Evolutionary conservation across 495 filamentous ascomycete genomes (phyloP).

Genomic region (Symbiotaphrina buchneri): DNA sequence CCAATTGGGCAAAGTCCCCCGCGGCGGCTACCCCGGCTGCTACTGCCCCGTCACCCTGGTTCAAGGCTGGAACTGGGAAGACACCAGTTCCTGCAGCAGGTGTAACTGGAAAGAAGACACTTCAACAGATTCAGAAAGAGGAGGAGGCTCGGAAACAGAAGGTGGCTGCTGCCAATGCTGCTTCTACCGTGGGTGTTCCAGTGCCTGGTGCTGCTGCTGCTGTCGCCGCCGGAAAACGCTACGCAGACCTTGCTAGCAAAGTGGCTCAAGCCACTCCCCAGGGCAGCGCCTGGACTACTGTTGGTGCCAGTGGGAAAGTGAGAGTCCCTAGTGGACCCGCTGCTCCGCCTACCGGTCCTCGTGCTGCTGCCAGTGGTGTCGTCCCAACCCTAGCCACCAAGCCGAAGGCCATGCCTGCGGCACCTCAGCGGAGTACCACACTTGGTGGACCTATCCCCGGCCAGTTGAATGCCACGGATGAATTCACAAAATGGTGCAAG

Average conservation of each 20-base stretch:
- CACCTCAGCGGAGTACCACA: constrained; percentile 15
- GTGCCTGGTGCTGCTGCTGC: constrained; percentile 24
- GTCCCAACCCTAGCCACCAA: constrained; percentile 13
- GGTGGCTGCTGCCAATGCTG: constrained; percentile 26
- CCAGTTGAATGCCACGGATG: constrained; percentile 43
- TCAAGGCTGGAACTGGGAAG: constrained; percentile 40
- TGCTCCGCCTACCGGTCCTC: constrained; percentile 14
- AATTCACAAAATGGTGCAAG: constrained; percentile 86
- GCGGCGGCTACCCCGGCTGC: constrained; percentile 23
- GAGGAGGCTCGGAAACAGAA: constrained; percentile 72
- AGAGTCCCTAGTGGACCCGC: constrained; percentile 40
- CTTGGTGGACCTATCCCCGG: constrained; percentile 16
- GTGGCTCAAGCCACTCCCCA: constrained; percentile 16
- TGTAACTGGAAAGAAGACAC: constrained; percentile 54
- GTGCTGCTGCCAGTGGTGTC: constrained; percentile 31
- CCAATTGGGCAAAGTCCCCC: constrained; percentile 78
- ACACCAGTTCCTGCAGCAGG: constrained; percentile 18
- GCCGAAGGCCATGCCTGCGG: constrained; percentile 7
- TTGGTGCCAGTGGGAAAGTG: constrained; percentile 82
- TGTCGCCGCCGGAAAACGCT: constrained; percentile 52
- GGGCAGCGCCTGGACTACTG: constrained; percentile 73
- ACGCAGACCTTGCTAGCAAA: constrained; percentile 89
- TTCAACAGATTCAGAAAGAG: constrained; percentile 92
- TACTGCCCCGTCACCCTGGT: constrained; percentile 33
- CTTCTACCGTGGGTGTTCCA: constrained; percentile 13